phyloP scores from a whole-genome alignment of 345 rosid genomes.

The Pistacia atlantica region DNA sequence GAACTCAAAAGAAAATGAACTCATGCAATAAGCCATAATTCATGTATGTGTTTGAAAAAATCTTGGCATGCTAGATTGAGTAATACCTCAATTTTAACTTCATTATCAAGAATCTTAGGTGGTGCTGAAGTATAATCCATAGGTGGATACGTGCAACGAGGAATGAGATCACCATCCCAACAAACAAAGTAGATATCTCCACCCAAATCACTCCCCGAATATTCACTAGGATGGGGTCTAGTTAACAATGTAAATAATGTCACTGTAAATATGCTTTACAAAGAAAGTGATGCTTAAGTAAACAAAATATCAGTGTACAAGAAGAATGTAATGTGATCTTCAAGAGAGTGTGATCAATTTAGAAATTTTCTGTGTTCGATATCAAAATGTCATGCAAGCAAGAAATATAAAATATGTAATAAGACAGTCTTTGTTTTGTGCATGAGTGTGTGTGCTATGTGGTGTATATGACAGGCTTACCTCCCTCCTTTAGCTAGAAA shows the following conservation, averaged over 20 bases:
- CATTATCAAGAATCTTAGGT: conserved; percentile 16
- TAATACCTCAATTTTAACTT: conserved; percentile 40
- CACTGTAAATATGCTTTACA: not conserved
- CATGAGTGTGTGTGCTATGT: not conserved
- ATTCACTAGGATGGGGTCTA: conserved; percentile 42
- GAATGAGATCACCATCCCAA: conserved; percentile 45
- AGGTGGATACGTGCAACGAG: conserved; percentile 11
- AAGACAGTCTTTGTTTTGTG: too few species aligned
- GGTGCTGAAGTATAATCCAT: conserved; percentile 40
- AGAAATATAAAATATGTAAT: too few species aligned
- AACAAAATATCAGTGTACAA: not conserved
- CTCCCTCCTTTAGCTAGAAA: conserved; percentile 59
- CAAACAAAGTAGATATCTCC: conserved; percentile 30
- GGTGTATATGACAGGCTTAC: conserved; percentile 19
- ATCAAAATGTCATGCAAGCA: too few species aligned
- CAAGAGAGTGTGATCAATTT: not conserved
- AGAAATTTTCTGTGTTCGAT: too few species aligned
- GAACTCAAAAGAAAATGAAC: too few species aligned
- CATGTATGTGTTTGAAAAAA: not conserved
- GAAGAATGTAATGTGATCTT: not conserved
- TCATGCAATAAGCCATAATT: not conserved
- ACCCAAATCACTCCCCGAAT: not conserved
- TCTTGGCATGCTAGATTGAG: not conserved
- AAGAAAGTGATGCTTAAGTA: not conserved
- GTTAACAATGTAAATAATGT: not conserved